Evolutionary conservation across 441 rosid genomes (phyloP), one percentile per base, ranked within the genome.

Genomic region (Pelargonium myrrhifolium): DNA sequence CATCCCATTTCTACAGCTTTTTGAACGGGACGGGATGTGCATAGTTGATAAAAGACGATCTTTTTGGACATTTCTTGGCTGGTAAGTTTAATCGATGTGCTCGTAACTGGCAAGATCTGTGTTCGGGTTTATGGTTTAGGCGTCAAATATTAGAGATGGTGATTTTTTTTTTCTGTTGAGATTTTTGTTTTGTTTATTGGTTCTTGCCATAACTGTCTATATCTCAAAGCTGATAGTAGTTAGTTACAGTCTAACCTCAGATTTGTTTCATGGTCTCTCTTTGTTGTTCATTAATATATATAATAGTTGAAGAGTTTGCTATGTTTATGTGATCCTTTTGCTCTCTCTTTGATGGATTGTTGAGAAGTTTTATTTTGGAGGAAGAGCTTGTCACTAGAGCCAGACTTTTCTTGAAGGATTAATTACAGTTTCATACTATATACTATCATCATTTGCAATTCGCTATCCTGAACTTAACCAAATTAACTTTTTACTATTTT

Each of bases 181-280:
- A 28, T 28, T 28, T 28, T 28, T 55, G 21, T 28, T 28, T 28
- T 28, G 31, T 28, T 28, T 61, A 66, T 61, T 66, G 71, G 65
- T 55, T 77, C 37, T 70, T 65, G 81, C 75, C 72, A 37, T 72
- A 73, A 63, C 53, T 81, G 84, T 80, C 76, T 56, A 76, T 76
- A 74, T 31, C 65, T 59, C 53, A 64, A 68, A 68, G 73, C 72
- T 76, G 71, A 71, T 78, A 43, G 9, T 53, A 64, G 62, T 40
- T 68, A 70, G 77, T 73, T 17, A 2, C 75, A 77, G 82, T 68
- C 73, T 74, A 74, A 78, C 77, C 22, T 28, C 31, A 37, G 42
- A 64, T 65, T 73, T 62, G 75, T 69, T 66, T 67, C 61, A 43
- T 47, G 59, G 65, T 64, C 65, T 64, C 45, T 17, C 20, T 68